Base-by-base conservation (phyloP, 2,329 filamentous ascomycete genomes). In the Didymella arachidicola region DNA sequence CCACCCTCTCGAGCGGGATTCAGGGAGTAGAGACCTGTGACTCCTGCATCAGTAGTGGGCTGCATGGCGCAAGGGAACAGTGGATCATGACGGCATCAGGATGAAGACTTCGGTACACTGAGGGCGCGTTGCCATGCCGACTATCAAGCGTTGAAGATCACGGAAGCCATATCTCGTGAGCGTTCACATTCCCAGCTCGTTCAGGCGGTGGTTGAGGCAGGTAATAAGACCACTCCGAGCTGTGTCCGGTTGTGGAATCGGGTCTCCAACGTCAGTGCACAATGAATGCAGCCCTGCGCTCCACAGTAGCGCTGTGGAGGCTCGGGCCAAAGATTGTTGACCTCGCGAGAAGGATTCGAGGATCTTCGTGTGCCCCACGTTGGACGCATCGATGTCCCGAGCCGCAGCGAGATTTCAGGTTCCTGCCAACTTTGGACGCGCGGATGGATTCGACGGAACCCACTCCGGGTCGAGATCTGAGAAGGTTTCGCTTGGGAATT, bases 401-500 rank as follows among this genome's bases (percentile, higher is more conserved):
- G 55, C 55, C 55, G 55, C 30, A 53, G 18, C 27, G 18, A 27
- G 48, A 53, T 58, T 53, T 29, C 48, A 58, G 49, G 44, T 38
- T 43, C 30, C 10, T 45, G 39, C 44, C 27, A 32, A 16, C 38
- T 34, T 38, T 18, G 54, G 29, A 43, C 43, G 41, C 53, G 29
- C 26, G 43, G 55, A 46, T 44, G 29, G 42, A 53, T 58, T 53
- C 27, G 30, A 30, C 53, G 57, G 57, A 57, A 34, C 18, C 30
- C 46, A 53, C 34, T 57, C 55, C 59, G 55, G 32, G 56, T 61
- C 46, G 47, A 44, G 59, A 59, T 55, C 30, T 14, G 26, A 8
- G 27, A 59, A 56, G 51, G 54, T 51, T 58, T 57, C 51, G 59
- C 54, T 56, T 59, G 59, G 51, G 48, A 44, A 53, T 53, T 44